phyloP scores from a whole-genome alignment of 2,329 filamentous ascomycete species.

The Fusarium sp. region DNA sequence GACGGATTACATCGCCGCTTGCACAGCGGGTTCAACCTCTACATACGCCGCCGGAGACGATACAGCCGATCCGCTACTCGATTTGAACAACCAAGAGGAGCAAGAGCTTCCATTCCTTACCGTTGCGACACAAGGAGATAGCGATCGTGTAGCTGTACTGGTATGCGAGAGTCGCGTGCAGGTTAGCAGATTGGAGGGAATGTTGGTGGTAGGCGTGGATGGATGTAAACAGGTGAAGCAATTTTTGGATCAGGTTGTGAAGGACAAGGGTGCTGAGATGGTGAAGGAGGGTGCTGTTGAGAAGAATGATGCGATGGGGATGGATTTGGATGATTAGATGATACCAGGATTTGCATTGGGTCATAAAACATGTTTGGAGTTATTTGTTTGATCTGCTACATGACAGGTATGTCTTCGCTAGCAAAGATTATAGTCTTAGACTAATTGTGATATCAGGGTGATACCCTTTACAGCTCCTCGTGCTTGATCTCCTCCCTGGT shows the following conservation, averaged over 20 bases:
- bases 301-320: constrained; percentile 59
- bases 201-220: constrained; percentile 92
- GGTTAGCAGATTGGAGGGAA: constrained; percentile 82
- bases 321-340: constrained; percentile 60
- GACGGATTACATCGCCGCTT: constrained; percentile 89
- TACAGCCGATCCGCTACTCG: constrained; percentile 79
- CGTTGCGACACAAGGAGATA: constrained; percentile 80
- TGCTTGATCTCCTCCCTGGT: constrained; percentile 51
- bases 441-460: constrained; percentile 35
- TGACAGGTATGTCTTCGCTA: constrained; percentile 36
- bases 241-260: constrained; percentile 84
- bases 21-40: constrained; percentile 84
- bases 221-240: constrained; percentile 87
- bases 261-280: constrained; percentile 74
- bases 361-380: constrained; percentile 34
- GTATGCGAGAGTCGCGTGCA: constrained; percentile 92
- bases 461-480: constrained; percentile 59
- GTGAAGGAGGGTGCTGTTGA: constrained; percentile 66
- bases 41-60: constrained; percentile 74
- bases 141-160: constrained; percentile 80
- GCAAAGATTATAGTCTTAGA: constrained; percentile 28
- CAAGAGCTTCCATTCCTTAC: constrained; percentile 91
- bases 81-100: constrained; percentile 83
- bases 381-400: constrained; percentile 33
- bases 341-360: constrained; percentile 25